A percentile compares a stretch with the other conserved stretches of the same genome.
Evolutionary conservation across 257 asterid genomes (phyloP).

Genomic region (Plantago elongata): DNA sequence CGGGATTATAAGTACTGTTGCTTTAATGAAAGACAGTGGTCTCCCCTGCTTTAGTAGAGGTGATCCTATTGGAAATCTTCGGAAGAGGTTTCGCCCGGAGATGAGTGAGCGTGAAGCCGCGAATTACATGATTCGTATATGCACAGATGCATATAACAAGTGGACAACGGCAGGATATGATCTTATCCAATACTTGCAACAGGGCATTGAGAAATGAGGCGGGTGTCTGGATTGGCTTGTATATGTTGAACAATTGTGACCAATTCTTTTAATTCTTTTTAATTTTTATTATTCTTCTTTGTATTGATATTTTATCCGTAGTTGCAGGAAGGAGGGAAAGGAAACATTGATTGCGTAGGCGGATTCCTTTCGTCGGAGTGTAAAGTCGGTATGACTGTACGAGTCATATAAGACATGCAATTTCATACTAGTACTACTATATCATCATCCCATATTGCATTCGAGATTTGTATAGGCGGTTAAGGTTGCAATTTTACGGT

Average conservation of each 20-base stretch:
- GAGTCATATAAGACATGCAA: too few relatives aligned
- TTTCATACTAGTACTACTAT: too few relatives aligned
- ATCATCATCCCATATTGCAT: too few relatives aligned
- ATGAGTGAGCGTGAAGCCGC: constrained; percentile 99
- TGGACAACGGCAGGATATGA: constrained; percentile 98
- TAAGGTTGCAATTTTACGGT: too few relatives aligned
- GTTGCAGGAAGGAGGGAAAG: constrained; percentile 22
- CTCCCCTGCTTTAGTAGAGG: constrained; percentile 99
- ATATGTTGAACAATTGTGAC: constrained; percentile 18
- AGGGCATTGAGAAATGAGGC: constrained; percentile 88
- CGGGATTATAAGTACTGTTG: constrained; percentile 77
- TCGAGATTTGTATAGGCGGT: too few relatives aligned
- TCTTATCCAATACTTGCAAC: constrained; percentile 93
- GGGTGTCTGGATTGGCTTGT: constrained; percentile 13
- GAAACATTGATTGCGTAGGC: too few relatives aligned
- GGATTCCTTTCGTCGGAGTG: too few relatives aligned
- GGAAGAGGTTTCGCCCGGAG: constrained; percentile 94
- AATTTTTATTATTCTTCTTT: neutral
- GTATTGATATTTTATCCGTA: constrained; percentile 5
- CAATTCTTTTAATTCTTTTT: constrained; percentile 17
- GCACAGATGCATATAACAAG: constrained; percentile 94
- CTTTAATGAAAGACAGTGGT: constrained; percentile 87
- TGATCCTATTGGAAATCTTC: constrained; percentile 92
- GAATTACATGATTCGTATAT: constrained; percentile 73
- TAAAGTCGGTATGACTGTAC: too few relatives aligned